Evolutionary conservation across 2,329 filamentous ascomycete genomes (phyloP).

Genomic region (Drechslerella dactyloides): DNA sequence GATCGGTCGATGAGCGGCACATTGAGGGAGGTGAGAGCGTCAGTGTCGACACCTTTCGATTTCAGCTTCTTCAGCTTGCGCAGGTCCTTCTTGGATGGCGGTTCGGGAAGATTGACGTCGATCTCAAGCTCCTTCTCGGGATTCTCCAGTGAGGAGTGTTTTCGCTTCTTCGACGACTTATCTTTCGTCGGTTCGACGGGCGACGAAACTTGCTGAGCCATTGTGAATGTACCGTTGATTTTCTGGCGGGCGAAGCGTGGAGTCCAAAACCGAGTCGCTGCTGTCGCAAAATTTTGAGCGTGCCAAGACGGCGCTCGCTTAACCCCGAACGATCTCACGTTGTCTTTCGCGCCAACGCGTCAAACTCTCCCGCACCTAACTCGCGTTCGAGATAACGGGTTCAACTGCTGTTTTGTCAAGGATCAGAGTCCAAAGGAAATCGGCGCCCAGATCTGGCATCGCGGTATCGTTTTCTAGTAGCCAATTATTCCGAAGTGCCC

Average conservation of each 20-base stretch:
- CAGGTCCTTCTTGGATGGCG: slow-evolving; percentile 90
- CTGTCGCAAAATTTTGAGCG: no score
- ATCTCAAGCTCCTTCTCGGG: slow-evolving; percentile 78
- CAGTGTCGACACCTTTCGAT: slow-evolving; percentile 58
- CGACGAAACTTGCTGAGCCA: slow-evolving; percentile 52
- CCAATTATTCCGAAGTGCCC: no score
- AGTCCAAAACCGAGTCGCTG: not conserved
- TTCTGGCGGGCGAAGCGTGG: not conserved
- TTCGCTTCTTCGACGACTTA: slow-evolving; percentile 69
- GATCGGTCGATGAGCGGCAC: slow-evolving; percentile 44
- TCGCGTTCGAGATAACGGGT: no score
- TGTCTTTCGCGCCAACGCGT: no score
- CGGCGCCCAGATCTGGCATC: not conserved
- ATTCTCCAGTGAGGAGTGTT: slow-evolving; percentile 62
- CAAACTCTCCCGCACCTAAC: no score
- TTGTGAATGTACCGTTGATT: not conserved
- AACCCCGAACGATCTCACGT: no score
- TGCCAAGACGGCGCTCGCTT: no score
- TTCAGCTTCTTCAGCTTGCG: slow-evolving; percentile 84
- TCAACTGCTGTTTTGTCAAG: no score
- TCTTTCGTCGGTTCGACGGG: slow-evolving; percentile 50
- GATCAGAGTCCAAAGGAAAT: no score
- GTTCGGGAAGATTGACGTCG: slow-evolving; percentile 85
- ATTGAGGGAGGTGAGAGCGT: slow-evolving; percentile 52
- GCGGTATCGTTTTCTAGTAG: not conserved